Conservation (phyloP, 1,284 basidiomycete genomes). For the Hemileia vastatrix region DNA sequence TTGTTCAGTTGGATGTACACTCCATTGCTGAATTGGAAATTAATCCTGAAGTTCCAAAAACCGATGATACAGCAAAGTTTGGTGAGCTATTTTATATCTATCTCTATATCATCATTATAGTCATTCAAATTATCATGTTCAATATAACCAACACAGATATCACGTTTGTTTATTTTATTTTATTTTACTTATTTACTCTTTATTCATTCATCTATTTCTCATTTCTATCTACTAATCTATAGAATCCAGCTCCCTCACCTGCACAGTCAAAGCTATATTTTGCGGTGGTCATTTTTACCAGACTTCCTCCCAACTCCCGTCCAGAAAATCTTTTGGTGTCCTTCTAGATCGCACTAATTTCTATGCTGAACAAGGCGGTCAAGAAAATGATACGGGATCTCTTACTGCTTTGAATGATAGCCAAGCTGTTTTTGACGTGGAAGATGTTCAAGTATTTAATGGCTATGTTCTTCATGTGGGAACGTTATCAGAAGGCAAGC, state of each 20-base stretch:
- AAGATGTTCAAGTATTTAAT: constrained; percentile 77
- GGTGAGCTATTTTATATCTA: constrained; percentile 51
- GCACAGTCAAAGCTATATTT: constrained; percentile 76
- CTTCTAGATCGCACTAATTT: constrained; percentile 91
- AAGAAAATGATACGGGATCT: constrained; percentile 91
- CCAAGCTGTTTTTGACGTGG: constrained; percentile 81
- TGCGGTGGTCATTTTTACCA: constrained; percentile 65
- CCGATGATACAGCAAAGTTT: constrained; percentile 85
- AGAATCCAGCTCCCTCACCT: constrained; percentile 53
- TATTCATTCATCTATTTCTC: background rate
- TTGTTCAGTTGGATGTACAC: constrained; percentile 89
- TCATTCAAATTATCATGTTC: too few species aligned
- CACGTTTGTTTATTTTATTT: too few species aligned
- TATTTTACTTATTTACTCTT: too few species aligned
- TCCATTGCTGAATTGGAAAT: constrained; percentile 80
- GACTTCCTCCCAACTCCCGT: constrained; percentile 58
- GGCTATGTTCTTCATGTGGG: constrained; percentile 87
- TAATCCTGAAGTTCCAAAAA: constrained; percentile 72
- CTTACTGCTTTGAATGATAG: constrained; percentile 80
- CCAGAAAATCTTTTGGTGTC: constrained; percentile 63
- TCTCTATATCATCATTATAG: too few species aligned
- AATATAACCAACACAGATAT: too few species aligned
- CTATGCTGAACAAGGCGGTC: constrained; percentile 94
- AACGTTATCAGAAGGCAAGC: constrained; percentile 56
- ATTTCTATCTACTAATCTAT: background rate